Percentiles rank a stretch among this genome's conserved stretches.
Conservation (phyloP, 1,284 basidiomycete genomes). For the Naganishia albida region DNA sequence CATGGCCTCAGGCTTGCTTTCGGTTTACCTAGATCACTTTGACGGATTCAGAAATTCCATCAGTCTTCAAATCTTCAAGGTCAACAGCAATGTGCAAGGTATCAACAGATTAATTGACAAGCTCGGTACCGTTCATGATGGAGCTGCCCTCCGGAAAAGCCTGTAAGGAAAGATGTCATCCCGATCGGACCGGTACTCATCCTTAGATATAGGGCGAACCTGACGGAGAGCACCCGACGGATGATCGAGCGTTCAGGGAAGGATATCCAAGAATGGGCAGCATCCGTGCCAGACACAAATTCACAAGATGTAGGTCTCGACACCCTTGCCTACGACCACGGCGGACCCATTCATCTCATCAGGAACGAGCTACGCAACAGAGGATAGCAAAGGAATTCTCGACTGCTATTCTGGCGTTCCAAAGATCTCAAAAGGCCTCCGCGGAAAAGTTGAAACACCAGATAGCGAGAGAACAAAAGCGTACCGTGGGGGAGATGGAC, state of each 20-base stretch:
- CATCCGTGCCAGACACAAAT: constrained; percentile 60
- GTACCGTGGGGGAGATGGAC: constrained; percentile 46
- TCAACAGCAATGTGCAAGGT: constrained; percentile 94
- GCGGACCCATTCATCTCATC: neutral
- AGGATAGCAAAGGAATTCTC: constrained; percentile 94
- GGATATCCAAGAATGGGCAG: constrained; percentile 82
- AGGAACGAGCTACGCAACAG: constrained; percentile 59
- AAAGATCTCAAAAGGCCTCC: constrained; percentile 83
- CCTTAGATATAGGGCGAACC: constrained; percentile 60
- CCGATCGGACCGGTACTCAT: neutral
- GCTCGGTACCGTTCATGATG: constrained; percentile 78
- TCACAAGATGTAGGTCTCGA: neutral
- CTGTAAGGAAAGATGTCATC: constrained; percentile 46
- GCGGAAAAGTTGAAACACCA: constrained; percentile 82
- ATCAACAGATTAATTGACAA: constrained; percentile 91
- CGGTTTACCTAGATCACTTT: constrained; percentile 58
- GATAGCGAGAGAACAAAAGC: constrained; percentile 64
- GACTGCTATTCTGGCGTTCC: constrained; percentile 83
- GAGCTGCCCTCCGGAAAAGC: constrained; percentile 61
- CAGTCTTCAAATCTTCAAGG: constrained; percentile 96
- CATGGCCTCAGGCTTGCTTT: neutral
- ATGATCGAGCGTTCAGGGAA: constrained; percentile 92
- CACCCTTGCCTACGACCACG: neutral
- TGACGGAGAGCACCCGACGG: constrained; percentile 88
- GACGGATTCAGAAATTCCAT: constrained; percentile 76